A percentile compares a stretch with the other conserved stretches of the same genome.
These are phyloP conservation scores for Aspergillus hiratsukae DNA, from an alignment of 2,329 filamentous ascomycete genomes.

Conservation along the genomic window DNA sequence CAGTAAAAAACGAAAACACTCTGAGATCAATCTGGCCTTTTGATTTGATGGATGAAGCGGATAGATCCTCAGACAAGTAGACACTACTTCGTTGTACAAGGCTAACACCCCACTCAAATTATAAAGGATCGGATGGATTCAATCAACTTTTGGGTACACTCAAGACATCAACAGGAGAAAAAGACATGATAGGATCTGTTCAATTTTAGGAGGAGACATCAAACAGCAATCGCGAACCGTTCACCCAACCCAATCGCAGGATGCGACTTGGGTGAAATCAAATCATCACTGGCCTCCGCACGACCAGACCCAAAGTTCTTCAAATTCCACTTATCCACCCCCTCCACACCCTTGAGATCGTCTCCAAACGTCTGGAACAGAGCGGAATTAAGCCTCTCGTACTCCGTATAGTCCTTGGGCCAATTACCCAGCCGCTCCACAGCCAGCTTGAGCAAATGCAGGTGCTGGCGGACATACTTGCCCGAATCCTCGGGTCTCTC, in stretches of 20 bases:
- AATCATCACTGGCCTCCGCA: conserved; percentile 39
- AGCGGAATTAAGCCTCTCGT: conserved; percentile 43
- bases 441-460: conserved; percentile 33
- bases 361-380: conserved; percentile 37
- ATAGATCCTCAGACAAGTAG: too few relatives aligned
- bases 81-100: too few relatives aligned
- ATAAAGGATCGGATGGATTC: too few relatives aligned
- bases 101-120: too few relatives aligned
- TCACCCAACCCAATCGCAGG: conserved; percentile 5
- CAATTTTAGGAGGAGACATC: background rate
- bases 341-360: conserved; percentile 38
- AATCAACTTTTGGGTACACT: too few relatives aligned
- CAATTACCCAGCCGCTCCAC: conserved; percentile 34
- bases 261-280: conserved; percentile 10
- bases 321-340: conserved; percentile 45
- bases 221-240: conserved; percentile 8
- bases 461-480: conserved; percentile 28
- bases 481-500: conserved; percentile 19
- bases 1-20: conserved; percentile 27
- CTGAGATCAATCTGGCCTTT: conserved; percentile 36
- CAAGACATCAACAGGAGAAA: too few relatives aligned
- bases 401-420: conserved; percentile 45
- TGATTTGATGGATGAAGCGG: conserved; percentile 11
- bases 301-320: conserved; percentile 43
- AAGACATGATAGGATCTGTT: too few relatives aligned